These are phyloP conservation scores for Hippophae rhamnoides DNA, from an alignment of 306 rosid genomes.

Conservation along the genomic window DNA sequence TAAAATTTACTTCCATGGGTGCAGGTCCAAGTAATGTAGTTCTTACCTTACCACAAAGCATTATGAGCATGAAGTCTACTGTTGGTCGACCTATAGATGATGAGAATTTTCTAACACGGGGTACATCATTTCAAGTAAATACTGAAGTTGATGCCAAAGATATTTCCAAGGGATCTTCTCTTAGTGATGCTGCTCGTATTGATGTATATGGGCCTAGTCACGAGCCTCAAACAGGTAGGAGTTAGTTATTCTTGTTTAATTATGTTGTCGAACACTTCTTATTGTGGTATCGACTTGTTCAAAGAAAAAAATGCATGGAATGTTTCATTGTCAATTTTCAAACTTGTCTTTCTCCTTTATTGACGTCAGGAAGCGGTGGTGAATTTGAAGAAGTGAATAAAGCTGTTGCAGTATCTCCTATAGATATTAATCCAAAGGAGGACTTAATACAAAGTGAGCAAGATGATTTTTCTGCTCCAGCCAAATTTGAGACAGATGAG, in stretches of 20 bases:
- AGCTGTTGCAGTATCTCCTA: slow-evolving; percentile 15
- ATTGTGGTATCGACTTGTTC: neutral
- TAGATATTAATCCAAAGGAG: slow-evolving; percentile 21
- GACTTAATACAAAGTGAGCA: slow-evolving; percentile 12
- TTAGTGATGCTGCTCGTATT: slow-evolving; percentile 25
- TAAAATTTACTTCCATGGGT: slow-evolving; percentile 29
- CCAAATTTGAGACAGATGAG: slow-evolving; percentile 18
- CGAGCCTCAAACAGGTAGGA: slow-evolving; percentile 31
- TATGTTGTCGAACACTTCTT: neutral
- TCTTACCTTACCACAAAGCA: slow-evolving; percentile 36
- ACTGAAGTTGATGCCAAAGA: slow-evolving; percentile 19
- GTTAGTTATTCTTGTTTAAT: slow-evolving; percentile 1
- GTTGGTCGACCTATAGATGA: slow-evolving; percentile 25
- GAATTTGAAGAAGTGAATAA: slow-evolving; percentile 21
- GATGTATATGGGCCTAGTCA: slow-evolving; percentile 18
- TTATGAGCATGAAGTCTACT: slow-evolving; percentile 22
- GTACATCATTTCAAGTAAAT: slow-evolving; percentile 21
- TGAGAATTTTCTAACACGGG: slow-evolving; percentile 22
- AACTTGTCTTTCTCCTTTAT: slow-evolving; percentile 1
- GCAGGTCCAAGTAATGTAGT: slow-evolving; percentile 50
- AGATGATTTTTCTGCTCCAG: slow-evolving; percentile 18
- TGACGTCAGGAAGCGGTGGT: slow-evolving; percentile 33
- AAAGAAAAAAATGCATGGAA: neutral
- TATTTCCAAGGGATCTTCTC: slow-evolving; percentile 16
- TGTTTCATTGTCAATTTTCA: neutral